Conservation (phyloP, 768 basidiomycete genomes). For the Phaeolepiota aurea region DNA sequence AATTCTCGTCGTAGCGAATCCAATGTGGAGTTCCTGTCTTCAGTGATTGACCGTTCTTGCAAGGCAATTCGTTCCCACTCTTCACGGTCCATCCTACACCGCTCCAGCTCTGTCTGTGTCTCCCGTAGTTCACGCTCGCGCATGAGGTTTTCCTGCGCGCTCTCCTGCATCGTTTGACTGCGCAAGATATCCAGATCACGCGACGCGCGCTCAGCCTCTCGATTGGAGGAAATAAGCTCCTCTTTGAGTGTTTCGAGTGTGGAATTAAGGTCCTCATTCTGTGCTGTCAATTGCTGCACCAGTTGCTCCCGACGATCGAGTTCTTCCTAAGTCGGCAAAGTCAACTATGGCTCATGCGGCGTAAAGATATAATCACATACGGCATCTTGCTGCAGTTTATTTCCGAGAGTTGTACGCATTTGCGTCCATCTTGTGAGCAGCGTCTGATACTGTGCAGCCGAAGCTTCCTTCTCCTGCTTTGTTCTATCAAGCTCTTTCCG, state of each 20-base stretch:
- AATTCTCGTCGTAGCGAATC: constrained; percentile 55
- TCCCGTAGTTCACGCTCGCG: constrained; percentile 81
- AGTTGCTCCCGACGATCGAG: constrained; percentile 87
- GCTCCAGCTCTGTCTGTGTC: constrained; percentile 79
- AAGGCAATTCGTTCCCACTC: constrained; percentile 44
- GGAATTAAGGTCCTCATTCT: constrained; percentile 63
- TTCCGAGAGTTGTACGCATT: constrained; percentile 90
- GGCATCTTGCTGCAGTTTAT: constrained; percentile 93
- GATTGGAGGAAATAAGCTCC: constrained; percentile 71
- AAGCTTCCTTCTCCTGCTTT: constrained; percentile 80
- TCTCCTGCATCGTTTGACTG: constrained; percentile 55
- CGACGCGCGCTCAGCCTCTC: constrained; percentile 65
- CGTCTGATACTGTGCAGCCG: constrained; percentile 78
- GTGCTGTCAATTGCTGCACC: constrained; percentile 67
- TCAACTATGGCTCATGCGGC: too few relatives aligned
- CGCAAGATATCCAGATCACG: constrained; percentile 64
- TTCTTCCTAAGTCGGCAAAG: constrained; percentile 94
- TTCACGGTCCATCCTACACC: constrained; percentile 71
- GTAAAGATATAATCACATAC: too few relatives aligned
- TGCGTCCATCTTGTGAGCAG: constrained; percentile 83
- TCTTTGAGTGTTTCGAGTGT: constrained; percentile 75
- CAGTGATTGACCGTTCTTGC: constrained; percentile 62
- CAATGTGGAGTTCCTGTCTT: constrained; percentile 55
- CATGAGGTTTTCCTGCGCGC: constrained; percentile 56
- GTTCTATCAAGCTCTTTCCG: constrained; percentile 71